Percentiles rank a stretch among this genome's conserved stretches.
These are phyloP conservation scores for Trichoderma sp. DNA, from an alignment of 2,329 filamentous ascomycete species.

Conservation along the genomic window DNA sequence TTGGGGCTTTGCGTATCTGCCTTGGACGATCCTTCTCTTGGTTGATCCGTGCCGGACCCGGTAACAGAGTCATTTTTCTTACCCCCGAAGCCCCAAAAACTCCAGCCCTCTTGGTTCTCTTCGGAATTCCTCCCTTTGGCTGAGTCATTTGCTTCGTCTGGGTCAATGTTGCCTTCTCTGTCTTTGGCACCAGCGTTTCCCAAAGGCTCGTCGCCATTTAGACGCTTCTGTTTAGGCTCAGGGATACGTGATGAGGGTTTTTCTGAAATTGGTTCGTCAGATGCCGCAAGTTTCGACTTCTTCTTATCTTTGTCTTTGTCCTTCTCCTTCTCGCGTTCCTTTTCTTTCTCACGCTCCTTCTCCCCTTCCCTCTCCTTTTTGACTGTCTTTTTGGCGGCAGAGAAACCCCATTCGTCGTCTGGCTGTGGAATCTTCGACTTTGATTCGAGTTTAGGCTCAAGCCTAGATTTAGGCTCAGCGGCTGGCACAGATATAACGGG, in stretches of 20 bases:
- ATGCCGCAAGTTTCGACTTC: neutral
- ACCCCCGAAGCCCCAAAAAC: constrained; percentile 31
- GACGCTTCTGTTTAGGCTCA: neutral
- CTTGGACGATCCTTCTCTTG: neutral
- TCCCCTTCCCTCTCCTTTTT: constrained; percentile 34
- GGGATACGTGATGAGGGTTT: neutral
- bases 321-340: constrained; percentile 28
- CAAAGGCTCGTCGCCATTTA: constrained; percentile 27
- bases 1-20: neutral
- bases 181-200: neutral
- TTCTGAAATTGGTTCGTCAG: neutral
- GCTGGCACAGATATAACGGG: constrained; percentile 31
- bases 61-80: constrained; percentile 14
- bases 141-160: neutral
- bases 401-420: constrained; percentile 30
- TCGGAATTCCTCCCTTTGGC: constrained; percentile 28
- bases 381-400: constrained; percentile 27
- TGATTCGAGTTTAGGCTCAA: constrained; percentile 29
- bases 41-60: neutral
- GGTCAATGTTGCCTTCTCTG: neutral
- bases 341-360: constrained; percentile 29
- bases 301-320: constrained; percentile 29
- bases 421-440: constrained; percentile 26
- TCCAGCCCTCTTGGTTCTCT: constrained; percentile 31
- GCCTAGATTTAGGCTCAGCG: constrained; percentile 27